Evolutionary conservation across 805 yeast genomes (phyloP).

Genomic region (Pichia insulana): DNA sequence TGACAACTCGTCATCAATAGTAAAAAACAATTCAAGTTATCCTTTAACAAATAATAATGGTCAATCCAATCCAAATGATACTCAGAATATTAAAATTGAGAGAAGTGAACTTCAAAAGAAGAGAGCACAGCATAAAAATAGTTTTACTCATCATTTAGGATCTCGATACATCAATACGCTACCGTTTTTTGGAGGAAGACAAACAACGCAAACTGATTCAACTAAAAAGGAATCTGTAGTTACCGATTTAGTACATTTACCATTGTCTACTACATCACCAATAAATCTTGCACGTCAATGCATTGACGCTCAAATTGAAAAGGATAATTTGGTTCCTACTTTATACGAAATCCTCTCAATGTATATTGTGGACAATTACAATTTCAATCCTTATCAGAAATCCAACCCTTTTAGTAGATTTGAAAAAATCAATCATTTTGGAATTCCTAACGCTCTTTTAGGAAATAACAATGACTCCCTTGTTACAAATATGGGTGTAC

Average conservation of each 20-base stretch:
- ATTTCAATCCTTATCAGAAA: conserved; percentile 37
- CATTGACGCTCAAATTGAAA: conserved; percentile 48
- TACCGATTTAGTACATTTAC: conserved; percentile 33
- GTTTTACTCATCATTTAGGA: not conserved
- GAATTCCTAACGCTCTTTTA: conserved; percentile 64
- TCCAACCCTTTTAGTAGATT: conserved; percentile 61
- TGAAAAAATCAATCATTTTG: conserved; percentile 57
- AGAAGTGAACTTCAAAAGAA: conserved; percentile 21
- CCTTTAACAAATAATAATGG: not conserved
- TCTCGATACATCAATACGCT: conserved; percentile 6
- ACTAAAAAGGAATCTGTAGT: conserved; percentile 12
- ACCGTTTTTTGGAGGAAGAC: conserved; percentile 3
- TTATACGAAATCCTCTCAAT: conserved; percentile 48
- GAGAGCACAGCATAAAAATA: conserved; percentile 19
- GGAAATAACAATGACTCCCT: conserved; percentile 21
- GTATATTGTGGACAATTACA: conserved; percentile 62
- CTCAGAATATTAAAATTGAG: conserved; percentile 16
- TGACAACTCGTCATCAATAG: conserved; percentile 1
- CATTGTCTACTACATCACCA: conserved; percentile 43
- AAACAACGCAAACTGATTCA: conserved; percentile 11
- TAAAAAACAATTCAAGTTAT: conserved; percentile 1
- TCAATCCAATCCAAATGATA: not conserved
- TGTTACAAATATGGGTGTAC: conserved; percentile 70
- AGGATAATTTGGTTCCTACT: conserved; percentile 49
- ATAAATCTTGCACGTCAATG: conserved; percentile 55